Percentiles rank a stretch among this genome's conserved stretches.
phyloP scores from a whole-genome alignment of 768 basidiomycete genomes.

The Lentinula detonsa region DNA sequence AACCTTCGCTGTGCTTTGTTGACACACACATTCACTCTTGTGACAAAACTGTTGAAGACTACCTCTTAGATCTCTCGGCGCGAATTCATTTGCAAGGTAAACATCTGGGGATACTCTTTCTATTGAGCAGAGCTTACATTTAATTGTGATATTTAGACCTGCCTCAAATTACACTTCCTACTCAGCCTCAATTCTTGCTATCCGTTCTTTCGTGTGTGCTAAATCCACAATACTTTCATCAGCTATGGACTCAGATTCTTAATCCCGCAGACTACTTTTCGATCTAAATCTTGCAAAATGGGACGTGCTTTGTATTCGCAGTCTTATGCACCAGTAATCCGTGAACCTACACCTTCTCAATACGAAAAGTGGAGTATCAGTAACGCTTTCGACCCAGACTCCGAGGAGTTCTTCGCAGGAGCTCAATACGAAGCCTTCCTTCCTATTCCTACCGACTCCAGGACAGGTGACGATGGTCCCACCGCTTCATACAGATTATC shows the following conservation, averaged over 20 bases:
- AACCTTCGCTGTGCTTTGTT: too few species aligned
- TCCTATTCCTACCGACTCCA: slow-evolving; percentile 6
- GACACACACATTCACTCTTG: too few species aligned
- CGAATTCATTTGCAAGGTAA: neutral
- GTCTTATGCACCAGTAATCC: slow-evolving; percentile 20
- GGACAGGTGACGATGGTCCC: neutral
- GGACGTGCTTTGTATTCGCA: slow-evolving; percentile 57
- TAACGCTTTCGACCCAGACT: slow-evolving; percentile 74
- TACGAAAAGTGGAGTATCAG: slow-evolving; percentile 59
- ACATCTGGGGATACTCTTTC: neutral
- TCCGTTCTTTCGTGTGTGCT: neutral
- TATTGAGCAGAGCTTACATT: neutral
- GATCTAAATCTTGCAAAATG: slow-evolving; percentile 30
- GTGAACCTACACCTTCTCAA: neutral
- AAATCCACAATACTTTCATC: neutral
- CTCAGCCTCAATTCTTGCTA: neutral
- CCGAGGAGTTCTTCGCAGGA: slow-evolving; percentile 65
- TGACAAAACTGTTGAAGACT: too few species aligned
- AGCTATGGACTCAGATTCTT: neutral
- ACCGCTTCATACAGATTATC: neutral
- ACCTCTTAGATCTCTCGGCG: too few species aligned
- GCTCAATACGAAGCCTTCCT: slow-evolving; percentile 66
- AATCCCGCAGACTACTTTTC: neutral
- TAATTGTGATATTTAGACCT: neutral
- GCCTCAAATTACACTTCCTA: neutral